These are phyloP conservation scores for Acephala macrosclerotiorum DNA, from an alignment of 2,329 filamentous ascomycete genomes.

Conservation along the genomic window DNA sequence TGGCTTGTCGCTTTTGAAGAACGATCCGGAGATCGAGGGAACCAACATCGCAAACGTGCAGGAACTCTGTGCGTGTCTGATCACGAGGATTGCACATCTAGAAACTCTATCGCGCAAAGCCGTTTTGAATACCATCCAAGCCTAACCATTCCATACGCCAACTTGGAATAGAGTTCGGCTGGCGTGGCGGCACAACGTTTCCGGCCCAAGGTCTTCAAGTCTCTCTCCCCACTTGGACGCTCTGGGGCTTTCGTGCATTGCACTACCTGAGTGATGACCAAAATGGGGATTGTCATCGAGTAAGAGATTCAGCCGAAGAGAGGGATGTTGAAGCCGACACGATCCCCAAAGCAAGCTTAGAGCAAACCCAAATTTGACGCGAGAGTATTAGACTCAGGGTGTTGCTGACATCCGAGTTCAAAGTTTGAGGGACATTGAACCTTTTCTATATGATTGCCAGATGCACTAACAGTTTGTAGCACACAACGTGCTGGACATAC, in stretches of 20 bases:
- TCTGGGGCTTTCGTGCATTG: not conserved
- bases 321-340: not conserved
- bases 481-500: not conserved
- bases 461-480: not conserved
- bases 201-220: too few relatives aligned
- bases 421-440: not conserved
- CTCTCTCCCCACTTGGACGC: not conserved
- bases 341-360: not conserved
- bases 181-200: not conserved
- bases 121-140: not conserved
- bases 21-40: not conserved
- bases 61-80: not conserved
- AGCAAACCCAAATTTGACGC: not conserved
- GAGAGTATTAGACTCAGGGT: not conserved
- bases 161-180: not conserved
- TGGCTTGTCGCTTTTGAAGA: not conserved
- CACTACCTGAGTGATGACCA: not conserved
- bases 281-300: not conserved
- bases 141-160: not conserved
- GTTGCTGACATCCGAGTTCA: not conserved
- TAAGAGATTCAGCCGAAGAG: not conserved
- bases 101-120: not conserved
- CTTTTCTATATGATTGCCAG: not conserved
- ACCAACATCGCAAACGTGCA: not conserved
- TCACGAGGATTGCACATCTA: not conserved